phyloP scores from a whole-genome alignment of 345 rosid species.

The Passiflora organensis region DNA sequence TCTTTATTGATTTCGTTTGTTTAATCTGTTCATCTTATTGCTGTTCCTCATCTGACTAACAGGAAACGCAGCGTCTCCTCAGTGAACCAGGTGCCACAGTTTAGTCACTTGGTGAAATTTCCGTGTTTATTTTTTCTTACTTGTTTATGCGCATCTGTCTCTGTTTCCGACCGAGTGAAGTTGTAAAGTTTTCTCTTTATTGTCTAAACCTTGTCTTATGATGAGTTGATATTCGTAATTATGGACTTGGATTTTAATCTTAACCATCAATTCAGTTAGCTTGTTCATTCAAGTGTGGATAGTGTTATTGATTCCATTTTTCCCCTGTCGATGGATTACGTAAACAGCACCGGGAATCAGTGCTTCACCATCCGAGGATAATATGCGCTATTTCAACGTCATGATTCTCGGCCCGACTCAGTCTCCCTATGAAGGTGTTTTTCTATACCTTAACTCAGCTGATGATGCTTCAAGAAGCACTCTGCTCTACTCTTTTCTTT shows the following conservation, averaged over 20 bases:
- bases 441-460: not conserved
- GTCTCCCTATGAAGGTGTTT: constrained; percentile 91
- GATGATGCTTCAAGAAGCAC: not conserved
- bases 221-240: not conserved
- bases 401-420: constrained; percentile 97
- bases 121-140: too few relatives aligned
- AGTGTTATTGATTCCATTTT: not conserved
- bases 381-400: constrained; percentile 92
- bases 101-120: too few relatives aligned
- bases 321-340: constrained; percentile 15
- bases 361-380: constrained; percentile 95
- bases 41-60: constrained; percentile 4
- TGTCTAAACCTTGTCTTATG: not conserved
- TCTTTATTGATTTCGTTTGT: not conserved
- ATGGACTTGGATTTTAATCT: not conserved
- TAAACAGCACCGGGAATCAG: constrained; percentile 91
- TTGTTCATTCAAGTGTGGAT: not conserved
- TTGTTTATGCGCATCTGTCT: too few relatives aligned
- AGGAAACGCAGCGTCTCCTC: constrained; percentile 99
- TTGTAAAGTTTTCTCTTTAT: constrained; percentile 1
- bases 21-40: not conserved
- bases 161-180: too few relatives aligned
- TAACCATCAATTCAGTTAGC: too few relatives aligned
- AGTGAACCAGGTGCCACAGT: constrained; percentile 76
- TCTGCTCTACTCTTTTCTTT: too few relatives aligned